These are phyloP conservation scores for Turritis glabra DNA, from an alignment of 345 rosid species.

Conservation along the genomic window DNA sequence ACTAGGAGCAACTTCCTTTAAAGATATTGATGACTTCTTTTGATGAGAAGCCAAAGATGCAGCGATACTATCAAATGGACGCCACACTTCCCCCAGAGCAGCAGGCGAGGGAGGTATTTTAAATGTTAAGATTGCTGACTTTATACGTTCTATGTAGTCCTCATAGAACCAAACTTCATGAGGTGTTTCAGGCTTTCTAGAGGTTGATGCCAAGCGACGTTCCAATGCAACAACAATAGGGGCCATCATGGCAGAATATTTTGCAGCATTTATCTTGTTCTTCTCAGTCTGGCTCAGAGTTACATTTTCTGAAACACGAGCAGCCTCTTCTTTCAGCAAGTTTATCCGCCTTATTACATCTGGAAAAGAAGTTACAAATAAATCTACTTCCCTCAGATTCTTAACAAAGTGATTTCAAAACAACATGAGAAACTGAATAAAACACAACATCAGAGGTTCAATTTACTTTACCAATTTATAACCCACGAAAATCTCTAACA, in stretches of 20 bases:
- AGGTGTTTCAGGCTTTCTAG: conserved; percentile 86
- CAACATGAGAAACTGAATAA: conserved; percentile 6
- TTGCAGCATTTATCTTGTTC: conserved; percentile 82
- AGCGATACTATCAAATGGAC: conserved; percentile 80
- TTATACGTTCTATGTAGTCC: conserved; percentile 66
- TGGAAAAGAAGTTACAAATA: conserved; percentile 38
- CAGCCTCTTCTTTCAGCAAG: conserved; percentile 85
- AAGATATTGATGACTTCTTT: conserved; percentile 70
- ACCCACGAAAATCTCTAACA: background rate
- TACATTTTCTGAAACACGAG: conserved; percentile 80
- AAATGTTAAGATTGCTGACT: conserved; percentile 65
- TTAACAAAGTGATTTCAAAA: background rate
- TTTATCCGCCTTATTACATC: conserved; percentile 87
- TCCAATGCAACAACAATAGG: conserved; percentile 85
- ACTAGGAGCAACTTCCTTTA: conserved; percentile 88
- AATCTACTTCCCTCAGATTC: conserved; percentile 5
- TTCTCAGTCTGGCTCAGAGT: conserved; percentile 87
- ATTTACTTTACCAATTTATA: background rate
- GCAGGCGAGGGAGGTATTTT: conserved; percentile 79
- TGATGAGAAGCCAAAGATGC: conserved; percentile 82
- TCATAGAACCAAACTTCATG: conserved; percentile 84
- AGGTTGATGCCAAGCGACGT: conserved; percentile 88
- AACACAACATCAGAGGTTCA: conserved; percentile 16
- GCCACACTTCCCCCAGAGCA: conserved; percentile 83
- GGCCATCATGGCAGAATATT: conserved; percentile 96